Conservation (phyloP, 331 rosid genomes). For the Stylosanthes scabra region DNA sequence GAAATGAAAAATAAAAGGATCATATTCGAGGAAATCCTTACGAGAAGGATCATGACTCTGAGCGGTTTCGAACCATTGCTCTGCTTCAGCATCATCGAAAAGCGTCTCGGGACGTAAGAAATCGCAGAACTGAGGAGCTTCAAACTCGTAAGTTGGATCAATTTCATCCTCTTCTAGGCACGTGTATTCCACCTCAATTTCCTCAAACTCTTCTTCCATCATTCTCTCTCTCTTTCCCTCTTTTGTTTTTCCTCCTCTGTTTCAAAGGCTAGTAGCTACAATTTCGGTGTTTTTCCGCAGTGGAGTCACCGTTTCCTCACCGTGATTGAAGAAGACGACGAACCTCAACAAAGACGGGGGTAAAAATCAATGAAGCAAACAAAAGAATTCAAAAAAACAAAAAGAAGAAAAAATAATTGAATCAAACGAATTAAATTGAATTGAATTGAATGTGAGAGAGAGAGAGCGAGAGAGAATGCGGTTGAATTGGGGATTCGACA, state of each 20-base stretch:
- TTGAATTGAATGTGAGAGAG: background rate
- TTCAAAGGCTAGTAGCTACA: background rate
- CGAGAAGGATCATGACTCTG: constrained; percentile 74
- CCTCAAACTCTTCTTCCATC: constrained; percentile 63
- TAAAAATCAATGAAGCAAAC: background rate
- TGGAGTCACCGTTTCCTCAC: background rate
- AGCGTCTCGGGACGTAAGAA: constrained; percentile 52
- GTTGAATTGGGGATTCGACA: constrained; percentile 19
- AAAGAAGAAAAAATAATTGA: constrained; percentile 34
- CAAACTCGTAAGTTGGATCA: constrained; percentile 71
- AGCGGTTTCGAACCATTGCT: constrained; percentile 70
- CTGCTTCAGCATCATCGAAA: constrained; percentile 64
- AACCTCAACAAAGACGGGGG: background rate
- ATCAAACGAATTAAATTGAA: background rate
- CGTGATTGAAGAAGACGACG: background rate
- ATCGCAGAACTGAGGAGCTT: constrained; percentile 67
- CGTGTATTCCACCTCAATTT: constrained; percentile 42
- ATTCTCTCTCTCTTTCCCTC: constrained; percentile 16
- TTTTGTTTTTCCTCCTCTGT: background rate
- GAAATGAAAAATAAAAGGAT: background rate
- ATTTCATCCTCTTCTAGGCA: constrained; percentile 43
- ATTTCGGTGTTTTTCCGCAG: background rate
- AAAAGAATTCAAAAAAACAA: background rate
- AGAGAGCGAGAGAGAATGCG: constrained; percentile 40
- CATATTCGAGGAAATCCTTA: constrained; percentile 43